phyloP scores from a whole-genome alignment of 108 stramenopile genomes.

The Skeletonema costatum region DNA sequence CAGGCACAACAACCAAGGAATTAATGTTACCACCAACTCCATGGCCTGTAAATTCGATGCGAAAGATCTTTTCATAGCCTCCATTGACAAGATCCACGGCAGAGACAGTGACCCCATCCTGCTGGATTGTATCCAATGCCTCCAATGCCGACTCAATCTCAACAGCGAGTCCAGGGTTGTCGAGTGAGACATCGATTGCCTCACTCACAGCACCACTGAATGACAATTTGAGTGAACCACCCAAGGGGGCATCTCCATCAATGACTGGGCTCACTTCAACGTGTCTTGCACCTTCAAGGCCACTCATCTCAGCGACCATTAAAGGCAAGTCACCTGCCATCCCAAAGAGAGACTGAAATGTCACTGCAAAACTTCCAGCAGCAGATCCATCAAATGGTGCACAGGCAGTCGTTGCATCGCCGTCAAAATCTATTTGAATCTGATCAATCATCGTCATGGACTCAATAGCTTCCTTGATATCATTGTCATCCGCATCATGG shows the following conservation, averaged over 20 bases:
- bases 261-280: slow-evolving; percentile 49
- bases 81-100: slow-evolving; percentile 37
- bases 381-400: slow-evolving; percentile 28
- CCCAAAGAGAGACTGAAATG: slow-evolving; percentile 50
- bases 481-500: slow-evolving; percentile 52
- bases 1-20: slow-evolving; percentile 54
- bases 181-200: slow-evolving; percentile 39
- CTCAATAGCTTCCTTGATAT: slow-evolving; percentile 62
- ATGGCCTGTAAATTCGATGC: slow-evolving; percentile 63
- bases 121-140: slow-evolving; percentile 63
- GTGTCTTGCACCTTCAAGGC: slow-evolving; percentile 60
- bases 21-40: slow-evolving; percentile 81
- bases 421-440: slow-evolving; percentile 52
- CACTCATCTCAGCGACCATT: slow-evolving; percentile 51
- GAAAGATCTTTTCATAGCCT: slow-evolving; percentile 52
- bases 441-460: slow-evolving; percentile 48
- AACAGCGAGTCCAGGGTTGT: slow-evolving; percentile 26
- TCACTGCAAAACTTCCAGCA: slow-evolving; percentile 54
- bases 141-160: slow-evolving; percentile 58
- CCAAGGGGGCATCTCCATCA: slow-evolving; percentile 60
- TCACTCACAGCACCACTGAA: slow-evolving; percentile 67
- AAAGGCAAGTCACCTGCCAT: slow-evolving; percentile 66
- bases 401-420: slow-evolving; percentile 35
- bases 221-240: slow-evolving; percentile 66
- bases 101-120: slow-evolving; percentile 51